Evolutionary conservation across 2,329 filamentous ascomycete species (phyloP).

Genomic region (Laburnicola sp.): DNA sequence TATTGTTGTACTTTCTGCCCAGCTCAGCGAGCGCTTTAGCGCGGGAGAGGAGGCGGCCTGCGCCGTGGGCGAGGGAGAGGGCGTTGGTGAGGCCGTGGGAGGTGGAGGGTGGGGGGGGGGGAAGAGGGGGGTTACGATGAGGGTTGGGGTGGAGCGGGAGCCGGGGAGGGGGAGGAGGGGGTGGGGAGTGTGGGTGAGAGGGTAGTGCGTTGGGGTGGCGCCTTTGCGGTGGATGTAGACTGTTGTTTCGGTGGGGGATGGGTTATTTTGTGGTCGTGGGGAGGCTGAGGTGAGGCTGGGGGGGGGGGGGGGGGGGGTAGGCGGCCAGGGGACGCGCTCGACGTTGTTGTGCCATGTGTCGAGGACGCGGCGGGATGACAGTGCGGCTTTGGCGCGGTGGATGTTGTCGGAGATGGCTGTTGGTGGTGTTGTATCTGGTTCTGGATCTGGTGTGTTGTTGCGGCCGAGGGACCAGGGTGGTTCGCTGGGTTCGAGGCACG

Average conservation of each 20-base stretch:
- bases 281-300: background rate
- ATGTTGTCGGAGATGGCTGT: too few species aligned
- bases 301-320: slow-evolving; percentile 14
- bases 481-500: slow-evolving; percentile 42
- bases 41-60: slow-evolving; percentile 45
- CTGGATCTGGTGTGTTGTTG: slow-evolving; percentile 5
- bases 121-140: slow-evolving; percentile 42
- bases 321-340: slow-evolving; percentile 38
- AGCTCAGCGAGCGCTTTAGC: slow-evolving; percentile 38
- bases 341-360: slow-evolving; percentile 48
- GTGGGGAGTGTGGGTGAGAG: slow-evolving; percentile 13
- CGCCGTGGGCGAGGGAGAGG: slow-evolving; percentile 45
- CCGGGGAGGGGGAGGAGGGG: slow-evolving; percentile 33
- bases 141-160: slow-evolving; percentile 44
- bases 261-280: background rate
- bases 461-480: slow-evolving; percentile 25
- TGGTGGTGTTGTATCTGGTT: too few species aligned
- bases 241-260: too few species aligned
- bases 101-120: slow-evolving; percentile 20
- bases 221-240: slow-evolving; percentile 46
- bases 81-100: slow-evolving; percentile 37
- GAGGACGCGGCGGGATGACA: slow-evolving; percentile 18
- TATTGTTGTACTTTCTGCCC: slow-evolving; percentile 29
- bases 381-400: too few species aligned
- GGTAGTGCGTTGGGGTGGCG: slow-evolving; percentile 38